Evolutionary conservation across 495 filamentous ascomycete species (phyloP), one percentile per base, ranked within the genome.

Genomic region (Cryomyces antarcticus): DNA sequence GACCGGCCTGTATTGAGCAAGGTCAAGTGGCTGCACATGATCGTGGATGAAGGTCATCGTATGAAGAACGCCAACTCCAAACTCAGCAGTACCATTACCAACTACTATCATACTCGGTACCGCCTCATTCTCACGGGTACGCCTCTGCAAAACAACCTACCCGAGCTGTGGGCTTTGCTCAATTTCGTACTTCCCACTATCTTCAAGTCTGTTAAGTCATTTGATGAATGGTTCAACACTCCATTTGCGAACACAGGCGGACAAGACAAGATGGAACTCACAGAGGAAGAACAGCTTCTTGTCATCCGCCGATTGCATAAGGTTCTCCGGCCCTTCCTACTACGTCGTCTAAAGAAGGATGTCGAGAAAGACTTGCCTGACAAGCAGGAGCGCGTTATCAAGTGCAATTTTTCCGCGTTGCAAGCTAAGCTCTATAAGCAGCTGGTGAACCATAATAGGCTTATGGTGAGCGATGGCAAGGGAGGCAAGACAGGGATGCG

Each of bases 31-130:
- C 79, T 89, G 41, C 92, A 97, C 63, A 96, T 97, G 89, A 94
- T 97, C 49, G 93, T 97, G 43, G 89, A 97, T 51, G 89, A 97
- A 67, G 89, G 89, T 60, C 89, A 97, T 62, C 86, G 89, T 54
- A 97, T 97, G 89, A 97, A 97, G 72, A 97, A 97, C 60, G 67
- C 82, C n/a, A 77, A 85, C 48, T 97, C 89, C 11, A 97, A 97
- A 62, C 70, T 97, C 51, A 94, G 83, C 62, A 83, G 77, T 52
- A 95, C 88, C 1, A 75, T 97, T 46, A 88, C 88, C 37, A 76
- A 83, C 37, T 96, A 95, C 64, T 97, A 97, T 65, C 78, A 63
- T 57, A 93, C 86, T 28, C 77, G 89, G 12, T 97, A 88, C 62
- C 84, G 89, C 51, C 73, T 97, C 42, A 97, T 97, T 59, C 70